Percentiles rank a stretch among this genome's conserved stretches.
These are phyloP conservation scores for Irpex sp. DNA, from an alignment of 1,284 basidiomycete genomes.

Conservation along the genomic window DNA sequence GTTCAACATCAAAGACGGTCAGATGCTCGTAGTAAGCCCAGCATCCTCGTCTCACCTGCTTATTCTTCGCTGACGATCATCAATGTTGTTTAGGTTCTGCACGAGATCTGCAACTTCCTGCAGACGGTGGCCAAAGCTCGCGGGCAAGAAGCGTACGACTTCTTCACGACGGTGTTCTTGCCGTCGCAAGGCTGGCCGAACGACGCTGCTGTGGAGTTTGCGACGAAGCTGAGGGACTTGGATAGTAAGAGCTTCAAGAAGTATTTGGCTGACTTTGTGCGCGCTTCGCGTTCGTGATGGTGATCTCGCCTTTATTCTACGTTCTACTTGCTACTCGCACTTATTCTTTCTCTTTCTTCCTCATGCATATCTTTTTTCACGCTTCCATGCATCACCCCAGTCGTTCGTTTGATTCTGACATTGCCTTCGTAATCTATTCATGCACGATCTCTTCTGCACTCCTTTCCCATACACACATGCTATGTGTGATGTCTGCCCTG, in stretches of 20 bases:
- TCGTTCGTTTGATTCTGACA: background rate
- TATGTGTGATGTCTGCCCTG: too few relatives aligned
- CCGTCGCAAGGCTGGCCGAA: constrained; percentile 88
- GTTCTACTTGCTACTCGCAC: too few relatives aligned
- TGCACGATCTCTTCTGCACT: background rate
- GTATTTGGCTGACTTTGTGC: constrained; percentile 86
- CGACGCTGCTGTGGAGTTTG: constrained; percentile 77
- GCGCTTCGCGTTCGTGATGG: constrained; percentile 50
- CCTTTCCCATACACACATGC: background rate
- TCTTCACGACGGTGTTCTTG: constrained; percentile 78
- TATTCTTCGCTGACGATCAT: background rate
- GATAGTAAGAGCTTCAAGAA: constrained; percentile 85
- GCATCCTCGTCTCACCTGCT: background rate
- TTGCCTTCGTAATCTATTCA: background rate
- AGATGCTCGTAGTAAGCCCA: constrained; percentile 70
- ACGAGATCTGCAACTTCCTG: constrained; percentile 84
- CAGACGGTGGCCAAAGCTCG: constrained; percentile 78
- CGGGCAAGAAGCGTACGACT: constrained; percentile 83
- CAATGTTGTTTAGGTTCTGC: constrained; percentile 60
- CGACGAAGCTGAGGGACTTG: constrained; percentile 71
- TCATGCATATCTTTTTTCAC: too few relatives aligned
- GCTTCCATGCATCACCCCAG: background rate
- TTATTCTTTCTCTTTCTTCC: too few relatives aligned
- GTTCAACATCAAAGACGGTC: constrained; percentile 89
- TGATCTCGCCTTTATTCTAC: background rate